phyloP scores from a whole-genome alignment of 2,329 filamentous ascomycete genomes.

The Paecilomyces niveus region DNA sequence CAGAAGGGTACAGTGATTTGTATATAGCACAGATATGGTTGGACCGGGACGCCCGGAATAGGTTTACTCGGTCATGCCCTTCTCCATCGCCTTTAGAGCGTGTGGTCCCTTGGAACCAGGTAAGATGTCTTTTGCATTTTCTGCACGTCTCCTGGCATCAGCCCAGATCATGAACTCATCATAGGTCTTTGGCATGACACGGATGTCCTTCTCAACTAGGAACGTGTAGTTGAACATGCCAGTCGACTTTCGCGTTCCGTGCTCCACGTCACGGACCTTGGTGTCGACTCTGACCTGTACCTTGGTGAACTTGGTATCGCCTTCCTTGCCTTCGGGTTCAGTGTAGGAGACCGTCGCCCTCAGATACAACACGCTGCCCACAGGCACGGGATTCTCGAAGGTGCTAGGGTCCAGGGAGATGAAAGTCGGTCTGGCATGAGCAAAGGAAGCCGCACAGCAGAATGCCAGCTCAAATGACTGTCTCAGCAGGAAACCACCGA shows the following conservation, averaged over 20 bases:
- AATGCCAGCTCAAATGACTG: slow-evolving; percentile 71
- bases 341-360: slow-evolving; percentile 66
- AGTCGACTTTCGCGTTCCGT: slow-evolving; percentile 59
- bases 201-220: slow-evolving; percentile 56
- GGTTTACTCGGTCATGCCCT: slow-evolving; percentile 32
- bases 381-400: slow-evolving; percentile 68
- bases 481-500: slow-evolving; percentile 67
- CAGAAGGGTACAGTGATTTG: neutral
- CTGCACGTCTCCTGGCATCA: slow-evolving; percentile 51
- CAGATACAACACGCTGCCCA: slow-evolving; percentile 68
- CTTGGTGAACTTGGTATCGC: slow-evolving; percentile 48
- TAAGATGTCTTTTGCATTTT: slow-evolving; percentile 43
- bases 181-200: slow-evolving; percentile 59
- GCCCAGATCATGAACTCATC: slow-evolving; percentile 60
- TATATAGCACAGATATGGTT: neutral
- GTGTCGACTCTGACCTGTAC: slow-evolving; percentile 66
- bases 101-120: slow-evolving; percentile 24
- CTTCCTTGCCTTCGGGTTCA: slow-evolving; percentile 48
- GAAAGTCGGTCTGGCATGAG: slow-evolving; percentile 63
- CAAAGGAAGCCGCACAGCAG: slow-evolving; percentile 64
- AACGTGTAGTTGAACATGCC: slow-evolving; percentile 74
- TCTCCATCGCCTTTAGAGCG: slow-evolving; percentile 25
- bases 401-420: slow-evolving; percentile 66
- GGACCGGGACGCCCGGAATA: neutral
- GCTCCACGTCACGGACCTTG: slow-evolving; percentile 65